A percentile compares a stretch with the other conserved stretches of the same genome.
Conservation (phyloP, 2,329 filamentous ascomycete genomes). For the Helotiales sp. region DNA sequence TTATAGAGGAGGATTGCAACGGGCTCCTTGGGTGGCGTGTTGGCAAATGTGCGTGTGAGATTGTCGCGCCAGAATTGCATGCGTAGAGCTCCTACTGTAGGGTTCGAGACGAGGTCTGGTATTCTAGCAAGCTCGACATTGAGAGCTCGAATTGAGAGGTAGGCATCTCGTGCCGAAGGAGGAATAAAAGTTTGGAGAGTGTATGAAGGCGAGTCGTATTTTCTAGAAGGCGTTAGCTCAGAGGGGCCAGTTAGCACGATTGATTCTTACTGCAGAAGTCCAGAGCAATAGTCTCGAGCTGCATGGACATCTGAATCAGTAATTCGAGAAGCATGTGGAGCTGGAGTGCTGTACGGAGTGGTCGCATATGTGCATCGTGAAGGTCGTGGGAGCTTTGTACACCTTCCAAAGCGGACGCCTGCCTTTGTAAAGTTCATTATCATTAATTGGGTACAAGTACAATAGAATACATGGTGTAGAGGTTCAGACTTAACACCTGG, state of each 20-base stretch:
- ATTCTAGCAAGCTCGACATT: constrained; percentile 91
- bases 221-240: constrained; percentile 50
- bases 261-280: constrained; percentile 34
- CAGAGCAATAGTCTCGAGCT: constrained; percentile 37
- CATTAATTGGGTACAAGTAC: constrained; percentile 19
- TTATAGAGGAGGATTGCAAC: constrained; percentile 81
- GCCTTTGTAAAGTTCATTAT: constrained; percentile 30
- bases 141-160: constrained; percentile 86
- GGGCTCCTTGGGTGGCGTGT: constrained; percentile 82
- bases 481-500: not conserved
- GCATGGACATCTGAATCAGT: constrained; percentile 35
- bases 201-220: constrained; percentile 86
- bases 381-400: constrained; percentile 8
- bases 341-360: constrained; percentile 34
- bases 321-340: constrained; percentile 32
- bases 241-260: not conserved
- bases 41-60: constrained; percentile 74
- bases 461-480: constrained; percentile 1
- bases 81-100: constrained; percentile 83
- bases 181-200: constrained; percentile 85
- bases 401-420: constrained; percentile 25
- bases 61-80: constrained; percentile 95
- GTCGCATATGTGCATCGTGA: constrained; percentile 32
- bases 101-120: constrained; percentile 84
- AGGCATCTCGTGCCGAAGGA: constrained; percentile 71